These are phyloP conservation scores for Podila epicladia DNA, from an alignment of 192 early-diverging fungal genomes.

Conservation along the genomic window DNA sequence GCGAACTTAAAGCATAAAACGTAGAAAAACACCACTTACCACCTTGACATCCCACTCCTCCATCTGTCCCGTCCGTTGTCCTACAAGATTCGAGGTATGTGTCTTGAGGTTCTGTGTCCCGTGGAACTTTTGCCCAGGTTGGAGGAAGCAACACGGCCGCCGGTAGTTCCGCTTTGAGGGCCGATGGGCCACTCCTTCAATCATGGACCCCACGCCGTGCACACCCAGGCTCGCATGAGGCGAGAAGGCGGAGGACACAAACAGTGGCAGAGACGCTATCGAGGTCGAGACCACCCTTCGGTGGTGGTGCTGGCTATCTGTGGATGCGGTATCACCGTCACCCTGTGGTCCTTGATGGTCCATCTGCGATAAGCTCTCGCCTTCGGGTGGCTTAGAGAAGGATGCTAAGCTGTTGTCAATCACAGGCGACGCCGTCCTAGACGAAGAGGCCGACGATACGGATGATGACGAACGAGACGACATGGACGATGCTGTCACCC, in stretches of 20 bases:
- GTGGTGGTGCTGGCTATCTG: no score
- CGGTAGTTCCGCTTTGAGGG: slow-evolving; percentile 14
- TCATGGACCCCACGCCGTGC: neutral
- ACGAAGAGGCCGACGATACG: slow-evolving; percentile 18
- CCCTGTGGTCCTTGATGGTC: no score
- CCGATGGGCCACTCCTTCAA: neutral
- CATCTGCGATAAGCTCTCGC: neutral
- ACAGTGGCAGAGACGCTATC: slow-evolving; percentile 29
- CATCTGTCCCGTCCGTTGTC: slow-evolving; percentile 19
- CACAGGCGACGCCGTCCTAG: slow-evolving; percentile 17
- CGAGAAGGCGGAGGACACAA: slow-evolving; percentile 20
- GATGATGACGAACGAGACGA: neutral
- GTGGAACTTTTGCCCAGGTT: slow-evolving; percentile 48
- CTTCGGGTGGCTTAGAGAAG: neutral
- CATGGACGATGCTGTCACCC: neutral
- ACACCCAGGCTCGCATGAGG: neutral
- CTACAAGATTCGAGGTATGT: neutral
- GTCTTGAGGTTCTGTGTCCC: slow-evolving; percentile 52
- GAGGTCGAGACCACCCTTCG: neutral
- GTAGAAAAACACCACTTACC: slow-evolving; percentile 12
- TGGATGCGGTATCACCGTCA: no score
- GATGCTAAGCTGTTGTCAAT: neutral
- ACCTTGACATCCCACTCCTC: slow-evolving; percentile 60
- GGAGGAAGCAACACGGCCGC: slow-evolving; percentile 50
- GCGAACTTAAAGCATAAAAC: neutral